Evolutionary conservation across 1,284 basidiomycete species (phyloP).

Genomic region (Boletus semigastroideus): DNA sequence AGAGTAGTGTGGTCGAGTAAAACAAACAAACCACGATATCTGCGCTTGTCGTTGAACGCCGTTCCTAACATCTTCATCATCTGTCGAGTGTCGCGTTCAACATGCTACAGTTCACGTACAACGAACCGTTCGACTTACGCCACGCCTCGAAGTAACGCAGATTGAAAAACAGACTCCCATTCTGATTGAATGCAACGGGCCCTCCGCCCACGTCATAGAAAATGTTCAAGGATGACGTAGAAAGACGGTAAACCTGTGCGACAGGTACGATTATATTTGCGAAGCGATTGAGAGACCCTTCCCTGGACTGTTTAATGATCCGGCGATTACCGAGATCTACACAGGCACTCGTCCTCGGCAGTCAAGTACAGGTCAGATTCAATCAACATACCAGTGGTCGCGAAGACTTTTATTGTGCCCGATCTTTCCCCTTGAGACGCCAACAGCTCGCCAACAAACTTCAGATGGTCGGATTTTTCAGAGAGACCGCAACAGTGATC

Average conservation of each 20-base stretch:
- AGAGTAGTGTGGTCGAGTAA: background rate
- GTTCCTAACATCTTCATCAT: constrained; percentile 65
- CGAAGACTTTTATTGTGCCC: constrained; percentile 64
- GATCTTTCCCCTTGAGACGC: background rate
- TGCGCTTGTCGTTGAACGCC: constrained; percentile 67
- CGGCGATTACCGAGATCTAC: too few species aligned
- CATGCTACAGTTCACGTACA: too few species aligned
- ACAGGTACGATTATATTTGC: constrained; percentile 60
- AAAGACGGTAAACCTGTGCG: constrained; percentile 62
- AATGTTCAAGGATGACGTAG: constrained; percentile 75
- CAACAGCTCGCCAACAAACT: background rate
- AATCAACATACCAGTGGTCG: constrained; percentile 54
- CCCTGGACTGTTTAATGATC: too few species aligned
- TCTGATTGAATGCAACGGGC: constrained; percentile 61
- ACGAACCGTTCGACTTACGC: too few species aligned
- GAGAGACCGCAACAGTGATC: constrained; percentile 84
- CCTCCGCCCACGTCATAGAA: constrained; percentile 84
- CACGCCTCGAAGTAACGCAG: too few species aligned
- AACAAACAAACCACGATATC: constrained; percentile 64
- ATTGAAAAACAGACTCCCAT: too few species aligned
- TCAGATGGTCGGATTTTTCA: constrained; percentile 38
- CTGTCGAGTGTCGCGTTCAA: constrained; percentile 23
- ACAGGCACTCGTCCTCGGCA: background rate
- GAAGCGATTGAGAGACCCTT: constrained; percentile 65
- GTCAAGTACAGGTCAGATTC: background rate